Base-by-base conservation (phyloP, 208 protist genomes). In the Sergeia podlipaevii region DNA sequence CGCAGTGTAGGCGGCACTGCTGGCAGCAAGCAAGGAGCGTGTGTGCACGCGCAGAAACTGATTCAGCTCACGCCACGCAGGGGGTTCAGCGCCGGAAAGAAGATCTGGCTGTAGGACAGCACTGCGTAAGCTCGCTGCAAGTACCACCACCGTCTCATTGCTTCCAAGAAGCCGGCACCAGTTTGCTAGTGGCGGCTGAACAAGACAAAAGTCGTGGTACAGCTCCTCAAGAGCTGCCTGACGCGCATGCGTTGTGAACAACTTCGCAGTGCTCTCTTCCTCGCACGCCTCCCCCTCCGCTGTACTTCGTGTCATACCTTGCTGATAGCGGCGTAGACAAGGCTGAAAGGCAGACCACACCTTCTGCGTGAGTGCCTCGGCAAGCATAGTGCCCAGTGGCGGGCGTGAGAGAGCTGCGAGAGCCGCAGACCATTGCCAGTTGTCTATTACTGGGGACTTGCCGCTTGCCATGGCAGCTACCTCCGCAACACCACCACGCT, bases 91-190 rank as follows among this genome's bases (percentile, higher is more conserved):
- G 6, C 77, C 80, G 4, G 73, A 78, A 5, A 92, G 43, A 27
- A 89, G 47, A 66, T 89, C 80, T 1, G 60, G 62, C 47, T 89
- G 79, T 32, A 92, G 37, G 30, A 92, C 18, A 29, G 71, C 64
- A 41, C 80, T 78, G 10, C 85, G 80, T 17, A 92, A 37, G 18
- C 65, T 55, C 33, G 78, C 72, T 10, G 74, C 55, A 44, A 92
- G 75, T 11, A 59, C 33, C 2, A 29, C 38, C 2, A 74, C 62
- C 30, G 53, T 51, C 4, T 74, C 75, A 2, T 48, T 51, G 13
- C 66, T 38, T 18, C 34, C 51, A 20, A 92, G 41, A 45, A 21
- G 36, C 1, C 26, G 51, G 51, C 85, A 92, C 77, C 85, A 92
- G 24, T 69, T 45, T 17, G 34, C 67, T 50, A 92, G 27, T 26